Conservation (phyloP, 495 filamentous ascomycete species). For the Bombardia bombarda region DNA sequence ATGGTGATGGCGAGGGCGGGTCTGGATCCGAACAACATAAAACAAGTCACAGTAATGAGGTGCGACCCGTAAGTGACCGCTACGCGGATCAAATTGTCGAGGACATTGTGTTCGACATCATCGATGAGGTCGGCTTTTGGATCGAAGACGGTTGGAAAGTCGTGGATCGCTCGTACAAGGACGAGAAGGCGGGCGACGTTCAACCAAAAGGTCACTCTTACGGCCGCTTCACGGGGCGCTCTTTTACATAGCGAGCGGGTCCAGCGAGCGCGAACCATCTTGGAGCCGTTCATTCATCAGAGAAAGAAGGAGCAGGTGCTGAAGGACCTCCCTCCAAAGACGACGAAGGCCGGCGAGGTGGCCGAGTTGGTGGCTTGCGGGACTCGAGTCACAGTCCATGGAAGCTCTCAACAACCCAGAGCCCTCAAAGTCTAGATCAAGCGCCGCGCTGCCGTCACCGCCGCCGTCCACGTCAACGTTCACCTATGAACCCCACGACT, state of each 20-base stretch:
- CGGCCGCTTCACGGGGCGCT: constrained; percentile 62
- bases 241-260: constrained; percentile 81
- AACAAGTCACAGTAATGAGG: no score
- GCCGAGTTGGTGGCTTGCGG: no score
- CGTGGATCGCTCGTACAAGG: constrained; percentile 29
- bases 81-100: constrained; percentile 95
- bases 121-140: constrained; percentile 85
- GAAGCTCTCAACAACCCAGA: no score
- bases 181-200: constrained; percentile 42
- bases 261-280: constrained; percentile 76
- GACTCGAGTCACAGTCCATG: no score
- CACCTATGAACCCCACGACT: constrained; percentile 64
- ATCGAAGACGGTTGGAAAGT: constrained; percentile 52
- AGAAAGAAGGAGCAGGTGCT: constrained; percentile 94
- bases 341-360: no score
- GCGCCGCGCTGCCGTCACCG: no score
- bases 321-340: constrained; percentile 77
- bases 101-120: constrained; percentile 82
- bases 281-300: constrained; percentile 89
- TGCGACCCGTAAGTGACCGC: constrained; percentile 63
- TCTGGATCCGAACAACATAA: no score
- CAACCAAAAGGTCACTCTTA: constrained; percentile 76
- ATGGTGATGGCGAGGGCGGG: no score
- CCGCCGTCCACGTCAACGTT: constrained; percentile 65
- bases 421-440: no score